These are phyloP conservation scores for Lithospermum erythrorhizon DNA, from an alignment of 257 asterid genomes.

Conservation along the genomic window DNA sequence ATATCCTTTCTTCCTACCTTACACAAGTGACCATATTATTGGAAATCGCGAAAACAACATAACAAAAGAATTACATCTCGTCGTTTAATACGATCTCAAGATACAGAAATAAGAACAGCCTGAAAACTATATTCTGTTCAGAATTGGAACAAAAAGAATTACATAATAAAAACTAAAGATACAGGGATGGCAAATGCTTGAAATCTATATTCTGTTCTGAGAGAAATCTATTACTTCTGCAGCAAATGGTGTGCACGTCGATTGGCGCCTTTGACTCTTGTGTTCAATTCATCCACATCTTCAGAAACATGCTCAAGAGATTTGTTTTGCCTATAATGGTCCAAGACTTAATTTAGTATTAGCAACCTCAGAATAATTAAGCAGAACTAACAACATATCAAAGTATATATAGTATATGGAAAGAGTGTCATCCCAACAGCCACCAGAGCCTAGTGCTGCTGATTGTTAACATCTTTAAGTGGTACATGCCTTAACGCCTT, in stretches of 20 bases:
- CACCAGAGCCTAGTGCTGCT: neutral
- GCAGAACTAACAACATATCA: neutral
- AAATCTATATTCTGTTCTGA: neutral
- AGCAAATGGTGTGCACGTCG: slow-evolving; percentile 50
- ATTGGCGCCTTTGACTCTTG: slow-evolving; percentile 50
- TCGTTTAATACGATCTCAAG: neutral
- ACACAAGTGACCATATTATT: too few species aligned
- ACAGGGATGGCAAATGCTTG: neutral
- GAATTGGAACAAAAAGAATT: neutral
- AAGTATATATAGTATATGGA: too few species aligned
- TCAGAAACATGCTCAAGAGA: slow-evolving; percentile 44
- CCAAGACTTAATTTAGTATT: neutral
- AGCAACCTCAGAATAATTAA: neutral
- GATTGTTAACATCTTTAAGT: neutral
- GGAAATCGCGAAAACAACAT: neutral
- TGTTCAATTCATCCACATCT: slow-evolving; percentile 56
- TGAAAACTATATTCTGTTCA: too few species aligned
- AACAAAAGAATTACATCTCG: neutral
- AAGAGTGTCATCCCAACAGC: too few species aligned
- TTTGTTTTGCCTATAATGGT: slow-evolving; percentile 43
- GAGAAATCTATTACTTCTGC: slow-evolving; percentile 23
- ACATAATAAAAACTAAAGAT: neutral
- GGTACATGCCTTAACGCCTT: neutral
- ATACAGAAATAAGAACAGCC: neutral
- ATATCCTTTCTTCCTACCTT: too few species aligned